A percentile compares a stretch with the other conserved stretches of the same genome.
Evolutionary conservation across 352 stramenopile species (phyloP).

Genomic region (Blastocystis sp.): DNA sequence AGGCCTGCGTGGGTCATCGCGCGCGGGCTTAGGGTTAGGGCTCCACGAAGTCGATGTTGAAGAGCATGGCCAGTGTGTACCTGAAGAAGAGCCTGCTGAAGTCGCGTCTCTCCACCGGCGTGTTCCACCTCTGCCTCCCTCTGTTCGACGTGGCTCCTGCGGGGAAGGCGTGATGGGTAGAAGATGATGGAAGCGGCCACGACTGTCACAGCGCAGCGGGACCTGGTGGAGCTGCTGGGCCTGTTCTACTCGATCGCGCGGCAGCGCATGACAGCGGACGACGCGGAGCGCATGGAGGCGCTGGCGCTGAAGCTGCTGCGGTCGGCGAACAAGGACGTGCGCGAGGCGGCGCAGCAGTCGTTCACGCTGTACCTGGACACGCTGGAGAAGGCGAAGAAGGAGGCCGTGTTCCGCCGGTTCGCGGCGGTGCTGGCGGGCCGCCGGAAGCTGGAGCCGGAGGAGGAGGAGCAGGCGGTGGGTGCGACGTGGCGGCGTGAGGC

Average conservation of each 20-base stretch:
- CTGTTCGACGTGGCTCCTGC: background rate
- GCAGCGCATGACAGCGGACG: background rate
- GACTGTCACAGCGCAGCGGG: background rate
- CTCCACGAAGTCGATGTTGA: background rate
- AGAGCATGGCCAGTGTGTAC: background rate
- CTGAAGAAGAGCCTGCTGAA: background rate
- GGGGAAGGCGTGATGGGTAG: background rate
- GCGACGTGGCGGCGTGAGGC: background rate
- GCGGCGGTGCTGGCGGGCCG: background rate
- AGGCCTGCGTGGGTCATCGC: background rate
- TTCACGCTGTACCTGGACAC: background rate
- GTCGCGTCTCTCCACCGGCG: background rate
- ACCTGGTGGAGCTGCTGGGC: background rate
- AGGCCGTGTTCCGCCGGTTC: background rate
- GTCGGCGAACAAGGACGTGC: background rate
- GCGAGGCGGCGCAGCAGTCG: background rate
- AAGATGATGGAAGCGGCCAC: background rate
- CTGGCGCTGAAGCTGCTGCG: background rate
- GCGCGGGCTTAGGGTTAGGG: background rate
- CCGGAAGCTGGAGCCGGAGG: background rate
- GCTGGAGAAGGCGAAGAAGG: background rate
- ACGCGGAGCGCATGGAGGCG: background rate
- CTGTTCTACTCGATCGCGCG: background rate
- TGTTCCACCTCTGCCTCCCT: background rate
- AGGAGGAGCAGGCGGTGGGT: slow-evolving; percentile 19